Base-by-base conservation (phyloP, 2,329 filamentous ascomycete species). In the Lasiodiplodia citricola region DNA sequence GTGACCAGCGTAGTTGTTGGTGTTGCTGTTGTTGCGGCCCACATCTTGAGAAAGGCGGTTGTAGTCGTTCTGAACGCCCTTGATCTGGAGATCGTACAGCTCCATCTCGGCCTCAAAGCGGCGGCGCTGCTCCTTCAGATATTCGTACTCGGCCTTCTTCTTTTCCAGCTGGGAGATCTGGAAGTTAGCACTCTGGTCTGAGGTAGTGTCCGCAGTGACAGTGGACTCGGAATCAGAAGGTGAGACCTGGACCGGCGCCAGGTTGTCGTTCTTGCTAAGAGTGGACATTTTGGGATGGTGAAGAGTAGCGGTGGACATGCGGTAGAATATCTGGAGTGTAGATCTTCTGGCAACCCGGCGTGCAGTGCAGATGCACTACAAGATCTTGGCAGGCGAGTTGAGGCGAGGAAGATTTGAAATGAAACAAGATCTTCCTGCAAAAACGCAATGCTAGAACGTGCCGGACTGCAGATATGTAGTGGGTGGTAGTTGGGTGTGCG, bases 101-200 rank as follows among this genome's bases (percentile, higher is more conserved):
- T 94, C 92, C 88, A 99, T 94, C 80, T 97, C 93, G 72, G 92
- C 90, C 82, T 98, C 94, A 75, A 97, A 97, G 56, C 92, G 90
- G 72, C 93, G 89, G 76, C 93, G 93, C 79, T 97, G 93, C 80
- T 97, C 93, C 73, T 93, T 89, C 75, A 98, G 90, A 76, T 91
- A 90, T 80, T 98, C 95, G 83, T 96, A 96, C 80, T 97, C 94
- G 76, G 92, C 85, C 76, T 94, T 93, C 82, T 97, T 97, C 82
- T 96, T 96, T 80, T 97, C 94, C 77, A 97, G 88, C 94, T 97
- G 73, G 71, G 60, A 71, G 72, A 67, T 50, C 16, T 37, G 47
- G n/a, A 13, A 8, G 47, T 64, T 64, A 64, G 60, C 47, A 4
- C 50, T 35, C 11, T 47, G 35, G 21, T 35, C 52, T 13, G 62